Evolutionary conservation across 345 rosid genomes (phyloP).

Genomic region (Clarkia xantiana): DNA sequence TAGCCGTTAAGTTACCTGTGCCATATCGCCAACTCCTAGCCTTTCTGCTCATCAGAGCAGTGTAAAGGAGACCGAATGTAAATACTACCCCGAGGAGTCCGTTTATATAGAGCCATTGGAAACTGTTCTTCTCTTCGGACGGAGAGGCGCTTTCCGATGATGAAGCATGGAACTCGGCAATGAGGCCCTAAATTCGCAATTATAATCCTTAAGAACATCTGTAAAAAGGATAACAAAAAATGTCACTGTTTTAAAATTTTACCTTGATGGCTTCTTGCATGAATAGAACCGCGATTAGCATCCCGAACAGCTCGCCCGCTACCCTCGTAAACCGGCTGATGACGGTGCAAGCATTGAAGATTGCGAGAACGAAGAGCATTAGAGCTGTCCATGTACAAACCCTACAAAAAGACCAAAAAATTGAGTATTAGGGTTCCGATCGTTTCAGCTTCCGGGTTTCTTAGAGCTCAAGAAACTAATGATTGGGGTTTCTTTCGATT

Average conservation of each 20-base stretch:
- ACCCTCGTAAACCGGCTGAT: slow-evolving; percentile 24
- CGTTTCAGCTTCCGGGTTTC: neutral
- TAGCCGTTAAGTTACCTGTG: slow-evolving; percentile 11
- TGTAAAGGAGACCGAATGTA: slow-evolving; percentile 19
- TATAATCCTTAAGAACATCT: neutral
- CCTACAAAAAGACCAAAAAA: slow-evolving; percentile 9
- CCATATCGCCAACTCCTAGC: slow-evolving; percentile 32
- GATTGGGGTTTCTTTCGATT: neutral
- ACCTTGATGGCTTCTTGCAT: slow-evolving; percentile 26
- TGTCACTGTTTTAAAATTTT: neutral
- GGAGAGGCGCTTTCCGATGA: slow-evolving; percentile 4
- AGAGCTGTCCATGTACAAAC: slow-evolving; percentile 27
- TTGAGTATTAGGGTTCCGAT: neutral
- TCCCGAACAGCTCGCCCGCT: slow-evolving; percentile 28
- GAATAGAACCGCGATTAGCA: slow-evolving; percentile 29
- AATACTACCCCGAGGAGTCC: slow-evolving; percentile 29
- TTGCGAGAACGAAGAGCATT: slow-evolving; percentile 16
- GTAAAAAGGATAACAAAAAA: too few relatives aligned
- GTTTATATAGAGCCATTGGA: slow-evolving; percentile 24
- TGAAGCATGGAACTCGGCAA: slow-evolving; percentile 19
- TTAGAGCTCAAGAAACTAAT: neutral
- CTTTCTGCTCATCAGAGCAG: slow-evolving; percentile 18
- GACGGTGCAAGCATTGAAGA: slow-evolving; percentile 23
- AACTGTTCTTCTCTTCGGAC: slow-evolving; percentile 7
- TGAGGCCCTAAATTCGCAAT: slow-evolving; percentile 16